Percentiles rank a stretch among this genome's conserved stretches.
These are phyloP conservation scores for Penicillium sp. DNA, from an alignment of 2,329 filamentous ascomycete species.

Conservation along the genomic window DNA sequence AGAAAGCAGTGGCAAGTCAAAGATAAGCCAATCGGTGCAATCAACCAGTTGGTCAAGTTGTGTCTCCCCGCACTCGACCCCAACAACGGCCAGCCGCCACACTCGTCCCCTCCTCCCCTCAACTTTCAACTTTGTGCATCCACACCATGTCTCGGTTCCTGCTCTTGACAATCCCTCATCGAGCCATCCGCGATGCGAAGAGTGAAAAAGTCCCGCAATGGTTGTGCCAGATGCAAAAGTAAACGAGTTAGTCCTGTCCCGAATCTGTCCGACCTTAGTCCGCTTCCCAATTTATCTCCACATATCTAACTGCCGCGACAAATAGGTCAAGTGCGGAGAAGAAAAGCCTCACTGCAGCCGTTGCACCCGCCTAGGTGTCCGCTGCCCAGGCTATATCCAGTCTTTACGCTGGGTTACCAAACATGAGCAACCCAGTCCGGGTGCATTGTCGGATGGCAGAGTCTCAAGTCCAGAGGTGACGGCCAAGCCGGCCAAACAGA, in stretches of 20 bases:
- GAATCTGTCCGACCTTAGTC: constrained; percentile 1
- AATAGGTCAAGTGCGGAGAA: constrained; percentile 44
- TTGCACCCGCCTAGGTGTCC: constrained; percentile 40
- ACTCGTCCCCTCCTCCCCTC: not conserved
- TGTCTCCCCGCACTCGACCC: constrained; percentile 18
- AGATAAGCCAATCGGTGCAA: not conserved
- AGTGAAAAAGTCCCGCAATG: constrained; percentile 46
- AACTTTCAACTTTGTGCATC: not conserved
- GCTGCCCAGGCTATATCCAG: constrained; percentile 41
- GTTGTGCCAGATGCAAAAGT: constrained; percentile 45
- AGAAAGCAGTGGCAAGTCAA: too few relatives aligned
- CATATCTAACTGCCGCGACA: not conserved
- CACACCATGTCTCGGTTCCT: constrained; percentile 5
- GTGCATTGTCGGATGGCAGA: constrained; percentile 17
- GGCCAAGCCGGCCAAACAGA: constrained; percentile 13
- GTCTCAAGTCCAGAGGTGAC: constrained; percentile 16
- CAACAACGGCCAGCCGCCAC: not conserved
- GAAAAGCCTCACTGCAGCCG: constrained; percentile 41
- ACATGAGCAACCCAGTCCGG: constrained; percentile 25
- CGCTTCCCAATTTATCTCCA: not conserved
- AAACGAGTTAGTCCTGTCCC: constrained; percentile 34
- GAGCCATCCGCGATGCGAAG: constrained; percentile 32
- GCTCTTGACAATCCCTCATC: constrained; percentile 4
- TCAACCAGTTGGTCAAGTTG: not conserved
- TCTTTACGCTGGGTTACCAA: constrained; percentile 43